Conservation (phyloP, 2,329 filamentous ascomycete genomes). For the Cladosporium sp. region DNA sequence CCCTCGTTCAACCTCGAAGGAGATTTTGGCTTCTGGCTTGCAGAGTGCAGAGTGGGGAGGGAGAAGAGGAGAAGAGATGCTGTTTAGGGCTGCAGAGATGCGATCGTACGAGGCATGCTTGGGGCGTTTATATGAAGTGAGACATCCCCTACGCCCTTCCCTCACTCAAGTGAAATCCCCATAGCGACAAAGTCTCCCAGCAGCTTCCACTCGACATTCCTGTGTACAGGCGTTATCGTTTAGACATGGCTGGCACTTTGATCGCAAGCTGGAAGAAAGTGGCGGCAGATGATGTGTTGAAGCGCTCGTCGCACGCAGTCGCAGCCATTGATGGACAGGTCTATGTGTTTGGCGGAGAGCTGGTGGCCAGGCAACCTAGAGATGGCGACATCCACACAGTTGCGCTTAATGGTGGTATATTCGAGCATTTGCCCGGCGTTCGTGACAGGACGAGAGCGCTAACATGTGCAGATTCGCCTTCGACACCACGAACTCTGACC, state of each 20-base stretch:
- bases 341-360: constrained; percentile 77
- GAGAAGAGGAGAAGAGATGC: neutral
- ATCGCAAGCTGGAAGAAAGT: constrained; percentile 42
- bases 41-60: neutral
- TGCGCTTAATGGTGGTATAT: neutral
- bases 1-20: neutral
- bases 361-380: constrained; percentile 63
- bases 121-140: too few species aligned
- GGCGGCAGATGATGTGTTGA: constrained; percentile 46
- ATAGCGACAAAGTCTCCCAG: neutral
- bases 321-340: constrained; percentile 51
- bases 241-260: neutral
- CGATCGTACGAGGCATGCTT: neutral
- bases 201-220: neutral
- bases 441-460: neutral
- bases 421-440: neutral
- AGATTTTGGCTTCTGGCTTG: neutral
- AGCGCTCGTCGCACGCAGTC: constrained; percentile 72
- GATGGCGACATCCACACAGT: constrained; percentile 73
- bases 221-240: neutral
- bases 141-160: neutral
- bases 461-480: constrained; percentile 20
- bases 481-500: constrained; percentile 9
- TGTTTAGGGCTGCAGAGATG: neutral
- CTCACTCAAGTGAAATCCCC: neutral